Percentiles rank a stretch among this genome's conserved stretches.
Evolutionary conservation across 176 grass and related monocot genomes (phyloP).

Genomic region (Echinochloa phyllopogon): DNA sequence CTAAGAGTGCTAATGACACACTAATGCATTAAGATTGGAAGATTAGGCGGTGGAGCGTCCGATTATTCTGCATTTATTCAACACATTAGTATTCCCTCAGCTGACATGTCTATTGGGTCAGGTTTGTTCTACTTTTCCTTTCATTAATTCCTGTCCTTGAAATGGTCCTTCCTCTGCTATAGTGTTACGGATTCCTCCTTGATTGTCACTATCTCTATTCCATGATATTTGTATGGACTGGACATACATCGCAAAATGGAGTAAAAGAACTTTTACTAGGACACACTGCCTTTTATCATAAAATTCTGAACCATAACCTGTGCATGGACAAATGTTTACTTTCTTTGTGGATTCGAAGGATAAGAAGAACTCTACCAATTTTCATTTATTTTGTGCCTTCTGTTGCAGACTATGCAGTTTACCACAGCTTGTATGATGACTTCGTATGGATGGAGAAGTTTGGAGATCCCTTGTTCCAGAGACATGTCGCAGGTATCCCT

Average conservation of each 20-base stretch:
- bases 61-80: constrained; percentile 91
- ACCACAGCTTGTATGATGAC: constrained; percentile 90
- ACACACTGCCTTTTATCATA: background rate
- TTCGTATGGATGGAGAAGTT: constrained; percentile 92
- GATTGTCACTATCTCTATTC: background rate
- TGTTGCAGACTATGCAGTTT: constrained; percentile 75
- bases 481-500: constrained; percentile 73
- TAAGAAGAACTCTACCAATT: background rate
- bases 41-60: constrained; percentile 81
- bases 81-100: constrained; percentile 84
- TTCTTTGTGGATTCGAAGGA: background rate
- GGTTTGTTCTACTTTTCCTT: constrained; percentile 49
- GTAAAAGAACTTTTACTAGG: background rate
- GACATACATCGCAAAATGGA: background rate
- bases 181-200: background rate
- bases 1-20: constrained; percentile 20
- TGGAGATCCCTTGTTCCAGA: constrained; percentile 83
- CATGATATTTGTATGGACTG: background rate
- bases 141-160: constrained; percentile 11
- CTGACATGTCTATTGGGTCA: constrained; percentile 70
- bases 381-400: background rate
- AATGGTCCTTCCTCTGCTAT: background rate
- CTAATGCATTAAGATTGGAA: constrained; percentile 66
- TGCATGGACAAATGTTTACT: background rate
- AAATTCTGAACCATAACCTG: background rate